Percentiles rank a stretch among this genome's conserved stretches.
Evolutionary conservation across 805 yeast species (phyloP).

Genomic region (Candida tallmaniae): DNA sequence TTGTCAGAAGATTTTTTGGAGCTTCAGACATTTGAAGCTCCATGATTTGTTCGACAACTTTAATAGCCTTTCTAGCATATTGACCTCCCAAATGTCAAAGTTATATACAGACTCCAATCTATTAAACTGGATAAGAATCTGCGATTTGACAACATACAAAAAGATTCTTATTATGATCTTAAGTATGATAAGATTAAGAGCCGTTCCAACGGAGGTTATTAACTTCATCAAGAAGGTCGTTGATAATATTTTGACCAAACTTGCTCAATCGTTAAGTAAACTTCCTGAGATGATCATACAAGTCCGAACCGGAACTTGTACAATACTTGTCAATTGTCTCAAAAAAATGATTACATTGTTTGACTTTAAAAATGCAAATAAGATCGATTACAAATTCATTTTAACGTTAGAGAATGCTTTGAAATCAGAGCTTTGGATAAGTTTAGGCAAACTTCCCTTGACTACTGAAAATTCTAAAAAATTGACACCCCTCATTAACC

Average conservation of each 20-base stretch:
- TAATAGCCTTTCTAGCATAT: slow-evolving; percentile 45
- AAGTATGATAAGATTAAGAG: slow-evolving; percentile 51
- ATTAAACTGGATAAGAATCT: slow-evolving; percentile 59
- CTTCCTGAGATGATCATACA: slow-evolving; percentile 48
- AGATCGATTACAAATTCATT: not conserved
- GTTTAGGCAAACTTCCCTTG: not conserved
- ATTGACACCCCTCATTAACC: not conserved
- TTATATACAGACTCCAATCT: slow-evolving; percentile 48
- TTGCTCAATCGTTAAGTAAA: slow-evolving; percentile 16
- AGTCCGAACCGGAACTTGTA: slow-evolving; percentile 53
- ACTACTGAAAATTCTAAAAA: not conserved
- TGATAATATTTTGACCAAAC: not conserved
- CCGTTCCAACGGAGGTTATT: slow-evolving; percentile 53
- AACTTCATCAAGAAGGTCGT: slow-evolving; percentile 38
- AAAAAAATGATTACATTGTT: slow-evolving; percentile 2
- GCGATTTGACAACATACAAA: slow-evolving; percentile 62
- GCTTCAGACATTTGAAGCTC: slow-evolving; percentile 62
- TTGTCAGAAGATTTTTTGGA: slow-evolving; percentile 60
- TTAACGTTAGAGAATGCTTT: not conserved
- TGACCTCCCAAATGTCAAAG: slow-evolving; percentile 61
- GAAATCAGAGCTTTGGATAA: not conserved
- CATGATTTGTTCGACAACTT: slow-evolving; percentile 54
- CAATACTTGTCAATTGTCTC: slow-evolving; percentile 36
- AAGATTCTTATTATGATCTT: slow-evolving; percentile 54
- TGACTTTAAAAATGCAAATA: not conserved